Percentiles rank a stretch among this genome's conserved stretches.
Evolutionary conservation across 352 stramenopile species (phyloP).

Genomic region (Phytophthora sp.): DNA sequence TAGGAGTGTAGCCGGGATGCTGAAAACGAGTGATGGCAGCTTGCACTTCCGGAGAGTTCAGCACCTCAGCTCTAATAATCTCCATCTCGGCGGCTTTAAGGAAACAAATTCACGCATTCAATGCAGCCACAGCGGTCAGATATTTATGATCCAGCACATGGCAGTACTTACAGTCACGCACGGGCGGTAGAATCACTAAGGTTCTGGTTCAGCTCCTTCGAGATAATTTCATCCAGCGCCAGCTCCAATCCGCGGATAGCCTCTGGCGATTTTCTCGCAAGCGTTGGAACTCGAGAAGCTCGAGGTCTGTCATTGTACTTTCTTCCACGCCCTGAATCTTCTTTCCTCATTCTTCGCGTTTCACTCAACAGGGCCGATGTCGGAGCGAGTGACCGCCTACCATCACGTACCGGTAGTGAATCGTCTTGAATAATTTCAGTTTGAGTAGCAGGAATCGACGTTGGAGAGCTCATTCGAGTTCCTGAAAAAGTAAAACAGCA

Average conservation of each 20-base stretch:
- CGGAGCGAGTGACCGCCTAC: background rate
- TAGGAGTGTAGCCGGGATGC: conserved; percentile 11
- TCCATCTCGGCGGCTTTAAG: conserved; percentile 25
- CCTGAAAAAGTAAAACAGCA: conserved; percentile 1
- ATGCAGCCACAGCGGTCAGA: conserved; percentile 10
- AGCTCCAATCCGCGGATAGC: conserved; percentile 22
- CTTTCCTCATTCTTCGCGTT: background rate
- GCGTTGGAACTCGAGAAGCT: conserved; percentile 1
- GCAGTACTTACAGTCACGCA: conserved; percentile 7
- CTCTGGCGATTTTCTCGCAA: conserved; percentile 11
- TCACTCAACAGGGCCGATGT: background rate
- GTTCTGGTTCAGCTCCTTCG: conserved; percentile 4
- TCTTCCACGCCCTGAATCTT: background rate
- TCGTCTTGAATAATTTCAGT: background rate
- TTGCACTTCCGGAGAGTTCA: conserved; percentile 30
- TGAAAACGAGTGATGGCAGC: conserved; percentile 31
- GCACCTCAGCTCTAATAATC: conserved; percentile 26
- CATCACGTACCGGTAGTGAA: background rate
- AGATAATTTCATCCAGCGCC: conserved; percentile 23
- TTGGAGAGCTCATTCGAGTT: background rate
- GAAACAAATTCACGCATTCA: conserved; percentile 7
- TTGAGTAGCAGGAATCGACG: background rate
- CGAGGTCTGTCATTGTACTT: background rate
- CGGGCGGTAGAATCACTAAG: conserved; percentile 18
- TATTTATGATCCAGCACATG: background rate